phyloP scores from a whole-genome alignment of 2,329 filamentous ascomycete species.

The Aspergillus ustus region DNA sequence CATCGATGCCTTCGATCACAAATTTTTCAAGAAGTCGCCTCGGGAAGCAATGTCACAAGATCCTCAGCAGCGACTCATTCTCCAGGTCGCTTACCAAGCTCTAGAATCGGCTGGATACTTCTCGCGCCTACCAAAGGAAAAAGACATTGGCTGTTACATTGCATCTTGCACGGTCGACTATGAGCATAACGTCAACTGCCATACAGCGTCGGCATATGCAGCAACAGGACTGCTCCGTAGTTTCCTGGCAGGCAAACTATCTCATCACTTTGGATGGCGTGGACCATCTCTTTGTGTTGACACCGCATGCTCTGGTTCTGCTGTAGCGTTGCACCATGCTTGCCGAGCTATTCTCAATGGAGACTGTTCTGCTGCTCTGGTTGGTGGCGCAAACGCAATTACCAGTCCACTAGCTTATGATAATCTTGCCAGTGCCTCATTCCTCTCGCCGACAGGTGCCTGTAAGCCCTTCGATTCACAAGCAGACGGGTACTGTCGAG shows the following conservation, averaged over 20 bases:
- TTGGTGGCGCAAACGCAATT: slow-evolving; percentile 42
- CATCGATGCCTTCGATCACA: slow-evolving; percentile 36
- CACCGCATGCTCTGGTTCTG: slow-evolving; percentile 49
- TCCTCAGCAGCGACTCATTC: slow-evolving; percentile 38
- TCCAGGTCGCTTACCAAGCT: slow-evolving; percentile 40
- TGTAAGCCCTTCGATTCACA: slow-evolving; percentile 54
- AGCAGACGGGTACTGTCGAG: slow-evolving; percentile 59
- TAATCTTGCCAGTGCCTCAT: slow-evolving; percentile 40
- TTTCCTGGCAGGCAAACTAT: slow-evolving; percentile 38
- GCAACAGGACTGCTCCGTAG: slow-evolving; percentile 33
- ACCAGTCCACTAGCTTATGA: slow-evolving; percentile 30
- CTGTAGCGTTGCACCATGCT: slow-evolving; percentile 39
- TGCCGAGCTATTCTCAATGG: slow-evolving; percentile 29
- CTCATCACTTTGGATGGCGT: slow-evolving; percentile 50
- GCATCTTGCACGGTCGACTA: slow-evolving; percentile 46
- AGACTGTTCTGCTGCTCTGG: slow-evolving; percentile 34
- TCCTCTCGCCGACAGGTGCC: slow-evolving; percentile 50
- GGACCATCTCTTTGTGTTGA: slow-evolving; percentile 49
- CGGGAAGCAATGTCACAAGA: slow-evolving; percentile 36
- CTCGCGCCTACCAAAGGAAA: slow-evolving; percentile 13
- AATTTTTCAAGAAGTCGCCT: slow-evolving; percentile 37
- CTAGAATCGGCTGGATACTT: slow-evolving; percentile 39
- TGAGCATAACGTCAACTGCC: slow-evolving; percentile 45
- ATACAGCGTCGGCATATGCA: slow-evolving; percentile 44
- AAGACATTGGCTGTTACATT: slow-evolving; percentile 47